Base-by-base conservation (phyloP, 257 asterid genomes). In the Lycium barbarum region DNA sequence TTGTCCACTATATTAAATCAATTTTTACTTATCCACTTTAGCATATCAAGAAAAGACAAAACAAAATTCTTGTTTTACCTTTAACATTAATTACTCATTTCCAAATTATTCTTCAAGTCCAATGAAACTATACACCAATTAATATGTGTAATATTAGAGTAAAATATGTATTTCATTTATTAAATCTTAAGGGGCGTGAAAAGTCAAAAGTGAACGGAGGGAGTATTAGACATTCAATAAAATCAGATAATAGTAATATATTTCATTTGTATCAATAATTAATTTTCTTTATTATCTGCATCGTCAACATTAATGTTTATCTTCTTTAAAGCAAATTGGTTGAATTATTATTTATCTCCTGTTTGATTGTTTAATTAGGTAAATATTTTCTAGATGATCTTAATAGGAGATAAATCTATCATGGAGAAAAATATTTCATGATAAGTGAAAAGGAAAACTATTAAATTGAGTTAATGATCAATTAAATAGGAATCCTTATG, bases 341-440 rank as follows among this genome's bases (percentile, higher is more conserved):
- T 45, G 57, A 17, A 72, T 45, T 43, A n/a, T n/a, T n/a, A n/a
- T n/a, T n/a, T n/a, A 18, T 45, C 4, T 43, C 79, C 2, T 9
- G 35, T 72, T 45, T 72, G 36, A 72, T 72, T 9, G 36, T 10
- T n/a, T 45, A 71, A 72, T 72, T 72, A 72, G 43, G 80, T 43
- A 10, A 72, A 9, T 72, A 72, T 17, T 43, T 72, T 45, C 9
- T 43, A 18, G 57, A n/a, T n/a, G 26, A 49, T 11, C n/a, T 10
- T 73, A 73, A 45, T 2, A n/a, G n/a, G 1, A 45, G 5, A 10
- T 72, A 47, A 45, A 72, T 20, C 18, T 45, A 45, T 9, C 43
- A 0, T 5, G 59, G 59, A 73, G 38, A 47, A 45, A 20, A 9
- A 20, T 11, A 0, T 20, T 47, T 12, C 20, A 73, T 47, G 40